Percentiles rank a stretch among this genome's conserved stretches.
Evolutionary conservation across 257 asterid genomes (phyloP).

Genomic region (Salvia rosmarinus): DNA sequence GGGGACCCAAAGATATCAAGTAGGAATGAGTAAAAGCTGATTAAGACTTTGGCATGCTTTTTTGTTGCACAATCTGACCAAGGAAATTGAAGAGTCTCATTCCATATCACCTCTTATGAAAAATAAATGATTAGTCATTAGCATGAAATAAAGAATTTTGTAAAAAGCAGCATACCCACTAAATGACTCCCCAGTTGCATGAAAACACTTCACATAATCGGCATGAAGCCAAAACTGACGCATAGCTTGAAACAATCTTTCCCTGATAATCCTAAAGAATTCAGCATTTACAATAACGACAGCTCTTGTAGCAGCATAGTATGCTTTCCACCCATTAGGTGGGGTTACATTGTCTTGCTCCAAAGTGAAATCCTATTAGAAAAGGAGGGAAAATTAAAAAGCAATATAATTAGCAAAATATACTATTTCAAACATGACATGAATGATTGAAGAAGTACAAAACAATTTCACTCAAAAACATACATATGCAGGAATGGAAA

Average conservation of each 20-base stretch:
- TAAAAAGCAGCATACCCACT: slow-evolving; percentile 70
- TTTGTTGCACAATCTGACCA: neutral
- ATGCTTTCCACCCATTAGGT: slow-evolving; percentile 93
- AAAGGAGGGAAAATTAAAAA: slow-evolving; percentile 10
- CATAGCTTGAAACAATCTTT: slow-evolving; percentile 77
- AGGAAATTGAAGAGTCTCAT: slow-evolving; percentile 21
- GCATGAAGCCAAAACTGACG: slow-evolving; percentile 90
- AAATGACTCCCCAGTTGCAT: slow-evolving; percentile 78
- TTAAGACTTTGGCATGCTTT: slow-evolving; percentile 15
- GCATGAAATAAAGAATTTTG: neutral
- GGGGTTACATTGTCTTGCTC: slow-evolving; percentile 84
- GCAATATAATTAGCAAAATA: slow-evolving; percentile 26
- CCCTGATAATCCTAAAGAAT: slow-evolving; percentile 67
- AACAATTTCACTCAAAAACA: slow-evolving; percentile 14
- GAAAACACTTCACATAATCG: slow-evolving; percentile 91
- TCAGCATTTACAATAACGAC: slow-evolving; percentile 67
- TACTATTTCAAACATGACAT: slow-evolving; percentile 22
- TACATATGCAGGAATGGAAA: slow-evolving; percentile 8
- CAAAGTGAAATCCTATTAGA: slow-evolving; percentile 77
- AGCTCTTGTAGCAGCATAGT: slow-evolving; percentile 94
- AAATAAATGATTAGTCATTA: neutral
- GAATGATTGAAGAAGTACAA: neutral
- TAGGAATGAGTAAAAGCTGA: neutral
- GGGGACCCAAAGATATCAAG: neutral
- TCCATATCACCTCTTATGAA: slow-evolving; percentile 1